Evolutionary conservation across 164 flowering plant species (phyloP), one percentile per base, ranked within the genome.

Genomic region (Liquidambar formosana): DNA sequence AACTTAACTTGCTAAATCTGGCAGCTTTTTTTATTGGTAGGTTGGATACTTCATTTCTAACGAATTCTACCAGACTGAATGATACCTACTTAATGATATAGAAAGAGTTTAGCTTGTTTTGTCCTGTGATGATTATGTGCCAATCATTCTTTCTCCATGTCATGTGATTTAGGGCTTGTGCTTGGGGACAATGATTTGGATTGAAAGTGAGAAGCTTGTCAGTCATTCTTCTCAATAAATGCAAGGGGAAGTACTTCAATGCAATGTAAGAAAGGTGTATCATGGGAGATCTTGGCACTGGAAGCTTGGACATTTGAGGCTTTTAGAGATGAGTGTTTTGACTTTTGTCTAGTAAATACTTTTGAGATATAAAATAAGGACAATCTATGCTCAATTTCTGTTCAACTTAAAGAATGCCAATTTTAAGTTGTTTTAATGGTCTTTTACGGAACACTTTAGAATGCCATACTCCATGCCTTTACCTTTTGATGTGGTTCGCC

Each of bases 111-210:
- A 54, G 27, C 4, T 54, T 11, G 47, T 53, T 54, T 21, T n/a
- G 52, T 65, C 59, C 59, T 52, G 41, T 6, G 41, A 33, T 33
- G 41, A 2, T 33, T 33, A 33, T 33, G 10, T 54, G 14, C 15
- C 23, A 12, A 25, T 5, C 6, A 54, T 19, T 54, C 2, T 54
- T 22, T 6, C 33, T 21, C 28, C 58, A 18, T 60, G 16, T 21
- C 44, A 48, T 61, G 53, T 60, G 45, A 25, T 38, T 15, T 25
- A 76, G 78, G 74, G 75, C 75, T 57, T 76, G 78, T 63, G 68
- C 78, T 48, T 76, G 78, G 78, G 78, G 78, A 51, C 78, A 71
- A 27, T 76, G 75, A 76, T 10, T 12, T 45, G 66, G 61, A 60
- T 8, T 28, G 11, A 16, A 54, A 51, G 26, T 27, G 64, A 27